Evolutionary conservation across 2,329 filamentous ascomycete species (phyloP).

Genomic region (Huntiella moniliformis): DNA sequence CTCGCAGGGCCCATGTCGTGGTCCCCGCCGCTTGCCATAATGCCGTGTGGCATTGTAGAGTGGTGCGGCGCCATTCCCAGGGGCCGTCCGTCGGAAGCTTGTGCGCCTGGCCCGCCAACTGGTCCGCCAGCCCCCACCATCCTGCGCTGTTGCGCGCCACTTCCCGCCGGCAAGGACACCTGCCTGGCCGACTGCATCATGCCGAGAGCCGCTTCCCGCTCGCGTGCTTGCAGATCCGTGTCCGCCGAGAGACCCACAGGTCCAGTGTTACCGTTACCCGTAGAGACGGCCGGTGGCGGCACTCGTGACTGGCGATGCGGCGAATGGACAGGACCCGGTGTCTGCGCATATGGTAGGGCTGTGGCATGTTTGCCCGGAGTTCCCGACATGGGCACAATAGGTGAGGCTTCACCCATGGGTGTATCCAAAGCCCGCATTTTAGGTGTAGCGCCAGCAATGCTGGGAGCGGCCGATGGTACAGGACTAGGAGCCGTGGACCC

Average conservation of each 20-base stretch:
- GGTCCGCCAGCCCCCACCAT: neutral
- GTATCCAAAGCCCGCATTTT: constrained; percentile 7
- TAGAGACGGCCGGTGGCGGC: neutral
- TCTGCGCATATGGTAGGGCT: neutral
- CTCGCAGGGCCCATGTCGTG: neutral
- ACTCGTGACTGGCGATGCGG: constrained; percentile 1
- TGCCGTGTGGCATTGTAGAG: neutral
- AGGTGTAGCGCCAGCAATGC: constrained; percentile 1
- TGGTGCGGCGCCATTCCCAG: constrained; percentile 6
- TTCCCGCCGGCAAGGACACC: neutral
- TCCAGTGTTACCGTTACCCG: neutral
- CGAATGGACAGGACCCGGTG: neutral
- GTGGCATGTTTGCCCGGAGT: constrained; percentile 4
- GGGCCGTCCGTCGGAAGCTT: no score
- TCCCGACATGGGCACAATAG: neutral
- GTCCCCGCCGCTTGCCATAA: no score
- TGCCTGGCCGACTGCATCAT: constrained; percentile 5
- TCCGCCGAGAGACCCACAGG: neutral
- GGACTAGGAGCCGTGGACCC: constrained; percentile 7
- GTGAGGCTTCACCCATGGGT: constrained; percentile 7
- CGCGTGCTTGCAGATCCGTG: neutral
- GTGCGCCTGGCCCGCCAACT: no score
- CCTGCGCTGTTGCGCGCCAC: neutral
- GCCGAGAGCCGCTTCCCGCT: constrained; percentile 1
- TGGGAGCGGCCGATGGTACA: neutral